Evolutionary conservation across 2,329 filamentous ascomycete genomes (phyloP).

Genomic region (Cladosporium sp.): DNA sequence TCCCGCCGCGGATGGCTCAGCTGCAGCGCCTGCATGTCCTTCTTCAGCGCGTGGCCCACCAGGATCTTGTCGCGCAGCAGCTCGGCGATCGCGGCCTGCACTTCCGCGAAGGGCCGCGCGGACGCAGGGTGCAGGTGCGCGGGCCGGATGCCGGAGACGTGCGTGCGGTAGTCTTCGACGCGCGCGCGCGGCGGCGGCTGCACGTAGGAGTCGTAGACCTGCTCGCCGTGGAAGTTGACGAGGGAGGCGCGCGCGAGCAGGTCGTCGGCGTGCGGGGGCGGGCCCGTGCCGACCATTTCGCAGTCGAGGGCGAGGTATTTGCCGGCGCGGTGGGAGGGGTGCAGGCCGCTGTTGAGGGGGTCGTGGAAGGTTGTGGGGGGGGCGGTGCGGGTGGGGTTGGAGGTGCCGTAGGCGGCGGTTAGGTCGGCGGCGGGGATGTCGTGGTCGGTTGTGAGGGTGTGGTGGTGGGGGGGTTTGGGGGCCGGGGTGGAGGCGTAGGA

Average conservation of each 20-base stretch:
- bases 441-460: slow-evolving; percentile 36
- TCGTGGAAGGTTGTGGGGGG: slow-evolving; percentile 36
- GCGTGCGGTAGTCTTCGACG: slow-evolving; percentile 86
- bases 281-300: slow-evolving; percentile 90
- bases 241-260: slow-evolving; percentile 80
- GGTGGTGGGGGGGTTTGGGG: slow-evolving; percentile 45
- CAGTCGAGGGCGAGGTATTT: slow-evolving; percentile 94
- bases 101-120: slow-evolving; percentile 59
- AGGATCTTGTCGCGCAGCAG: slow-evolving; percentile 67
- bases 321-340: slow-evolving; percentile 60
- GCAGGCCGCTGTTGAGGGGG: slow-evolving; percentile 39
- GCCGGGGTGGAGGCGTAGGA: slow-evolving; percentile 23
- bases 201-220: slow-evolving; percentile 92
- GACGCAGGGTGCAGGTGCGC: slow-evolving; percentile 57
- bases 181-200: slow-evolving; percentile 54
- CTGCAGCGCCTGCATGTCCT: slow-evolving; percentile 68
- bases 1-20: slow-evolving; percentile 72
- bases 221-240: slow-evolving; percentile 87
- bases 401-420: slow-evolving; percentile 56
- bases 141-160: slow-evolving; percentile 73
- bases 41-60: slow-evolving; percentile 76
- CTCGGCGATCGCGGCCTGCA: slow-evolving; percentile 64
- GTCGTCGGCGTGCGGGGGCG: slow-evolving; percentile 58
- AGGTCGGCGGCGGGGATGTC: slow-evolving; percentile 53
- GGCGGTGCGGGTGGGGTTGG: slow-evolving; percentile 53